These are phyloP conservation scores for Apodospora peruviana DNA, from an alignment of 495 filamentous ascomycete species.

Conservation along the genomic window DNA sequence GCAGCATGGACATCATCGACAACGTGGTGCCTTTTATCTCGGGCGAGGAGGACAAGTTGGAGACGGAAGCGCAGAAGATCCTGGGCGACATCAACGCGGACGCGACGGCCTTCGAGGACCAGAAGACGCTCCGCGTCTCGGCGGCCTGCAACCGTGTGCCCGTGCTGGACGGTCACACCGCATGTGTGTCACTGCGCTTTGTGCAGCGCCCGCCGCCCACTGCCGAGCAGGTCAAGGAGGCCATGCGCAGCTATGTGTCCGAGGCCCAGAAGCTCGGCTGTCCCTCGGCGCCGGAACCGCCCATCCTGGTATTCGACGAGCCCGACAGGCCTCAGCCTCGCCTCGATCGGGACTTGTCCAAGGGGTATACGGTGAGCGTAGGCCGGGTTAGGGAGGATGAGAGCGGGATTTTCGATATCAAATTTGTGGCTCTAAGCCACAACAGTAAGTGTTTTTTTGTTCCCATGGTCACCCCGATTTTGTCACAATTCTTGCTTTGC, in stretches of 20 bases:
- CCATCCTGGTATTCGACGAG: constrained; percentile 77
- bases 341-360: constrained; percentile 67
- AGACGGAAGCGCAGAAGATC: constrained; percentile 82
- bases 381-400: constrained; percentile 70
- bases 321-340: constrained; percentile 78
- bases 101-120: constrained; percentile 60
- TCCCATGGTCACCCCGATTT: not conserved
- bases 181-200: constrained; percentile 75
- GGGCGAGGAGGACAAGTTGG: constrained; percentile 87
- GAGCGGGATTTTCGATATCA: constrained; percentile 73
- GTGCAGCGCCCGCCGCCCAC: constrained; percentile 46
- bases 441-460: constrained; percentile 57
- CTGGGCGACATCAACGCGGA: constrained; percentile 62
- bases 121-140: constrained; percentile 59
- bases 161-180: constrained; percentile 80
- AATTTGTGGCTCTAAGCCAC: constrained; percentile 77
- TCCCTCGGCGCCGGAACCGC: constrained; percentile 66
- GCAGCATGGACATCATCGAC: constrained; percentile 66
- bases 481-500: not conserved
- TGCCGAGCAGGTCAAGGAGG: constrained; percentile 63
- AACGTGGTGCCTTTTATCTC: constrained; percentile 82
- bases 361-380: constrained; percentile 77
- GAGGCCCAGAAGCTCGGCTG: constrained; percentile 70
- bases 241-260: constrained; percentile 65
- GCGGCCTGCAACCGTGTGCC: constrained; percentile 79